Conservation (phyloP, 2,329 filamentous ascomycete species). For the Xylaria sp. region DNA sequence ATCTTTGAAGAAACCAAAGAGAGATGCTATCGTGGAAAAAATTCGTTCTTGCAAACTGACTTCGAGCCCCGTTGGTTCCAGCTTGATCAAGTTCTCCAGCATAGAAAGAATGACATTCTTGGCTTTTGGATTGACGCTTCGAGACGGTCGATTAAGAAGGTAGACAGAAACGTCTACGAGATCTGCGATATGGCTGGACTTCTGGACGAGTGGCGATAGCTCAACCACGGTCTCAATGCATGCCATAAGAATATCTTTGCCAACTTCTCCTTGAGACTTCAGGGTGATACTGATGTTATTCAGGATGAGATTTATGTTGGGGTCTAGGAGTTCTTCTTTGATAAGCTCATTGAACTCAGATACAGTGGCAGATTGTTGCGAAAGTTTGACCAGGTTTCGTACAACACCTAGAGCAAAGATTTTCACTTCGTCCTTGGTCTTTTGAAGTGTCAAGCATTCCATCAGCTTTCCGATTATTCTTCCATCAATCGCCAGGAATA, state of each 20-base stretch:
- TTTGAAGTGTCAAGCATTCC: slow-evolving; percentile 70
- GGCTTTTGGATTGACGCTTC: slow-evolving; percentile 77
- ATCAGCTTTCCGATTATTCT: slow-evolving; percentile 72
- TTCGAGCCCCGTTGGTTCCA: slow-evolving; percentile 61
- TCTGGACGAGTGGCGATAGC: slow-evolving; percentile 70
- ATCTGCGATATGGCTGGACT: slow-evolving; percentile 70
- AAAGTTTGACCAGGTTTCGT: slow-evolving; percentile 65
- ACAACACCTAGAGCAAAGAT: slow-evolving; percentile 79
- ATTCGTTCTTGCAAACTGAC: slow-evolving; percentile 63
- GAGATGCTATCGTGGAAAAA: slow-evolving; percentile 73
- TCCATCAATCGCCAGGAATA: slow-evolving; percentile 65
- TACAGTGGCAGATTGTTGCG: slow-evolving; percentile 56
- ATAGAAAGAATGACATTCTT: slow-evolving; percentile 82
- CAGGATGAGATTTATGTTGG: slow-evolving; percentile 63
- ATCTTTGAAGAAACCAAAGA: slow-evolving; percentile 92
- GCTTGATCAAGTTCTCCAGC: slow-evolving; percentile 76
- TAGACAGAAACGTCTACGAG: slow-evolving; percentile 80
- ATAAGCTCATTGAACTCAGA: slow-evolving; percentile 61
- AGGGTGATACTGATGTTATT: slow-evolving; percentile 71
- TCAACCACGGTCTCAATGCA: slow-evolving; percentile 80
- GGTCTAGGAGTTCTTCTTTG: slow-evolving; percentile 57
- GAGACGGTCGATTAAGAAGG: slow-evolving; percentile 81
- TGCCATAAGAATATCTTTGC: slow-evolving; percentile 76
- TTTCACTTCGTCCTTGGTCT: slow-evolving; percentile 85
- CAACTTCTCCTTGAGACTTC: slow-evolving; percentile 55